Conservation (phyloP, 2,329 filamentous ascomycete genomes). For the Talaromyces sp. region DNA sequence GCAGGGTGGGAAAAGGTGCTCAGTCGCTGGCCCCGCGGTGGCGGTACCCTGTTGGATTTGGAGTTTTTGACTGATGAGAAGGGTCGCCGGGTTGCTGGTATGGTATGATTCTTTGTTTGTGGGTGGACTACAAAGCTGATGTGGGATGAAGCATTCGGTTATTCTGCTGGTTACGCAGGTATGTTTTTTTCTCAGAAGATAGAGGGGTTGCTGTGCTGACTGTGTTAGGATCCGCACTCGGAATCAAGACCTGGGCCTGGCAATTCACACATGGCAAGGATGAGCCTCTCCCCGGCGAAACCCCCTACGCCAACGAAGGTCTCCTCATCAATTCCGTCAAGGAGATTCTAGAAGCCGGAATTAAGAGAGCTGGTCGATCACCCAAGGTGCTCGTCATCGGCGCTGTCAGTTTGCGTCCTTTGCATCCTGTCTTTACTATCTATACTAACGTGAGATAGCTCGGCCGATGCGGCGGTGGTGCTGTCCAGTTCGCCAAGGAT, state of each 20-base stretch:
- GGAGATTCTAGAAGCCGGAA: constrained; percentile 63
- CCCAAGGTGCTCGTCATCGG: constrained; percentile 82
- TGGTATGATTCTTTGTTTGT: neutral
- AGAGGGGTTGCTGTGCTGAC: neutral
- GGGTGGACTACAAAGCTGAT: neutral
- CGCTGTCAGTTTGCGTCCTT: constrained; percentile 45
- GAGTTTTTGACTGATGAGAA: constrained; percentile 76
- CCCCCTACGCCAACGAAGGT: constrained; percentile 62
- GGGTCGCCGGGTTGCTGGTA: constrained; percentile 54
- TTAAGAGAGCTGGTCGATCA: constrained; percentile 62
- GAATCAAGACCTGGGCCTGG: constrained; percentile 76
- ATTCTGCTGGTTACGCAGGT: constrained; percentile 69
- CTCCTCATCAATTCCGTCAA: constrained; percentile 71
- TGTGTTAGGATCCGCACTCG: constrained; percentile 61
- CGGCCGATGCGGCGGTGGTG: constrained; percentile 73
- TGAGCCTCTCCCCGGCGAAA: constrained; percentile 61
- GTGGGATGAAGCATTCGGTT: constrained; percentile 44
- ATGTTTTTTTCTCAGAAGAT: constrained; percentile 11
- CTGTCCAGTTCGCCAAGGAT: constrained; percentile 72
- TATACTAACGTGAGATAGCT: constrained; percentile 27
- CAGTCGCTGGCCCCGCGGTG: constrained; percentile 71
- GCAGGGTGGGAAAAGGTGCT: constrained; percentile 75
- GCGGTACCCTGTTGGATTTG: constrained; percentile 75
- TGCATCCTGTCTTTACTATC: constrained; percentile 1
- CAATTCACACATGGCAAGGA: constrained; percentile 68